Conservation (phyloP, 257 asterid genomes). For the Sherardia arvensis region DNA sequence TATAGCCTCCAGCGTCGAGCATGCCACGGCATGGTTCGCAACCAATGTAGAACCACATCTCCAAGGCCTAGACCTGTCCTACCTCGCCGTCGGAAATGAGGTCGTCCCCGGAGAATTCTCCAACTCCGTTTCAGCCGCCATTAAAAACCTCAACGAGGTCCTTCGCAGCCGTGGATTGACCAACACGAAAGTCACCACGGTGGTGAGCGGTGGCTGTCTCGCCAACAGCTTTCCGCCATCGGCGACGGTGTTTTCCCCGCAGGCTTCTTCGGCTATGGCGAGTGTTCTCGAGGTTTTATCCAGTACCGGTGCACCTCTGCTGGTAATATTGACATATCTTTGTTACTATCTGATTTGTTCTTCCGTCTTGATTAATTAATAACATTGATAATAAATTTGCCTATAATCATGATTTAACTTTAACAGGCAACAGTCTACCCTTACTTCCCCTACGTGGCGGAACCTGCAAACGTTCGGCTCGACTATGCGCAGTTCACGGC, state of each 20-base stretch:
- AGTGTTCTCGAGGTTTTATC: conserved; percentile 18
- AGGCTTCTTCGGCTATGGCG: conserved; percentile 4
- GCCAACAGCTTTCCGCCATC: conserved; percentile 26
- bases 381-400: no score
- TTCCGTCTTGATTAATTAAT: no score
- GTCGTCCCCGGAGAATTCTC: conserved; percentile 13
- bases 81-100: conserved; percentile 35
- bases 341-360: no score
- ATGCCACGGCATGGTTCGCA: conserved; percentile 27
- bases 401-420: no score
- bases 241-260: not conserved
- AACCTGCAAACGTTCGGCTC: not conserved
- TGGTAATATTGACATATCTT: no score
- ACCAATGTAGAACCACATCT: conserved; percentile 13
- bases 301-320: conserved; percentile 12
- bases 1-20: conserved; percentile 7
- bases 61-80: conserved; percentile 14
- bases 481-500: conserved; percentile 25
- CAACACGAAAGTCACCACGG: conserved; percentile 4
- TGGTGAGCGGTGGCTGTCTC: conserved; percentile 5
- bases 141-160: not conserved
- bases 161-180: not conserved
- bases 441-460: conserved; percentile 18
- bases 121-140: not conserved
- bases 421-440: conserved; percentile 49